Percentiles rank a stretch among this genome's conserved stretches.
phyloP scores from a whole-genome alignment of 2,329 filamentous ascomycete species.

The Blastomyces gilchristii region DNA sequence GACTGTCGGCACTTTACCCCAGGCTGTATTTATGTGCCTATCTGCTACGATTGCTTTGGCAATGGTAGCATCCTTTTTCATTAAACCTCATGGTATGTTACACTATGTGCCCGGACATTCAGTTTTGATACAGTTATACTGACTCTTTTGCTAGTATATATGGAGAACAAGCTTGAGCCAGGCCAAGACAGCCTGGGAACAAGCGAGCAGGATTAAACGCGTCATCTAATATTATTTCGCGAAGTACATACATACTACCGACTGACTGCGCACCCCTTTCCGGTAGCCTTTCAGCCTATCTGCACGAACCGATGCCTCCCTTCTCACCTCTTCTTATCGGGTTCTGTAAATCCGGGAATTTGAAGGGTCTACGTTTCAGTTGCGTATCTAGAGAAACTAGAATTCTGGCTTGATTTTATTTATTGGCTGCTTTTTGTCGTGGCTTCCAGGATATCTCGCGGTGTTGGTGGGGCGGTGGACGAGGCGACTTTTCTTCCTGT shows the following conservation, averaged over 20 bases:
- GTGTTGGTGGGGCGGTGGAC: background rate
- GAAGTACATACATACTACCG: background rate
- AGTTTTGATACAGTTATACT: background rate
- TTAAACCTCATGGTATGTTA: conserved; percentile 63
- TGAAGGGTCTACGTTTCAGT: background rate
- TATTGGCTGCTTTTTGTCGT: background rate
- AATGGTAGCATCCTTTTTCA: conserved; percentile 56
- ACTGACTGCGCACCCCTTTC: background rate
- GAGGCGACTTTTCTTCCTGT: background rate
- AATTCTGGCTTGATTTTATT: background rate
- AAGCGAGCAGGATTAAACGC: background rate
- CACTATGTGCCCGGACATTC: background rate
- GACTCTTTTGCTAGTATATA: conserved; percentile 3
- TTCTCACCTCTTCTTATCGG: background rate
- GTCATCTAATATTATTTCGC: background rate
- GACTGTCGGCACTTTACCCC: conserved; percentile 67
- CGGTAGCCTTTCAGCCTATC: background rate
- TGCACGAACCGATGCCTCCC: background rate
- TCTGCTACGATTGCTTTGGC: conserved; percentile 55
- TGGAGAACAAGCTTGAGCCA: conserved; percentile 1
- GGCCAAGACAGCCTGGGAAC: background rate
- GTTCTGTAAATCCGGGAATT: background rate
- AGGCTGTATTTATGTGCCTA: conserved; percentile 73
- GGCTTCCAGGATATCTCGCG: background rate
- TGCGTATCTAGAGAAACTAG: background rate